These are phyloP conservation scores for Aspergillus leporis DNA, from an alignment of 495 filamentous ascomycete species.

Conservation along the genomic window DNA sequence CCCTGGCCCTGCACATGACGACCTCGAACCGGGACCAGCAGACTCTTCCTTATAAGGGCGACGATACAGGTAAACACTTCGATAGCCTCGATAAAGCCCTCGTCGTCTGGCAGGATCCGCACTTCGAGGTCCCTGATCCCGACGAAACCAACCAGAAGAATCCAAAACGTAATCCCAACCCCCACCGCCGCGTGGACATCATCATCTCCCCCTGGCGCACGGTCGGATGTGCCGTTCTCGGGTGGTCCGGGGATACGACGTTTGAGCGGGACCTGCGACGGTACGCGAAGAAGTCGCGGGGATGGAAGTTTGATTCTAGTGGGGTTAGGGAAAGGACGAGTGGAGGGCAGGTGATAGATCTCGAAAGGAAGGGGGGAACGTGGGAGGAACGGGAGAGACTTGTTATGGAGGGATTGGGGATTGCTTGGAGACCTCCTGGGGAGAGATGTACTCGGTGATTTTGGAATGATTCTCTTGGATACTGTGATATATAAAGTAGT, in stretches of 20 bases:
- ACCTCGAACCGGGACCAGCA: constrained; percentile 70
- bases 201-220: constrained; percentile 89
- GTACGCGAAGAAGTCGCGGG: constrained; percentile 70
- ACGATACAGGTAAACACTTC: constrained; percentile 45
- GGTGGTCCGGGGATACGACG: constrained; percentile 86
- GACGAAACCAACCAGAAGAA: constrained; percentile 7
- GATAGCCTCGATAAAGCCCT: constrained; percentile 90
- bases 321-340: constrained; percentile 69
- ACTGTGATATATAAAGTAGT: too few species aligned
- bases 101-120: constrained; percentile 88
- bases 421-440: constrained; percentile 70
- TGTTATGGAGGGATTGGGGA: constrained; percentile 76
- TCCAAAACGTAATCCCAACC: constrained; percentile 63
- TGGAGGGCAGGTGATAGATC: constrained; percentile 65
- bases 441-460: constrained; percentile 58
- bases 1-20: constrained; percentile 64
- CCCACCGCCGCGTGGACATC: constrained; percentile 87
- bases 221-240: constrained; percentile 81
- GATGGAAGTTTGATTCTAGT: constrained; percentile 88
- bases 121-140: constrained; percentile 26
- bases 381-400: constrained; percentile 73
- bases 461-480: background rate
- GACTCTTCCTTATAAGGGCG: constrained; percentile 55
- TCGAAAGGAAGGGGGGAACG: constrained; percentile 55
- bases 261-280: constrained; percentile 85